Conservation (phyloP, 768 basidiomycete genomes). For the Rhodotorula taiwanensis region DNA sequence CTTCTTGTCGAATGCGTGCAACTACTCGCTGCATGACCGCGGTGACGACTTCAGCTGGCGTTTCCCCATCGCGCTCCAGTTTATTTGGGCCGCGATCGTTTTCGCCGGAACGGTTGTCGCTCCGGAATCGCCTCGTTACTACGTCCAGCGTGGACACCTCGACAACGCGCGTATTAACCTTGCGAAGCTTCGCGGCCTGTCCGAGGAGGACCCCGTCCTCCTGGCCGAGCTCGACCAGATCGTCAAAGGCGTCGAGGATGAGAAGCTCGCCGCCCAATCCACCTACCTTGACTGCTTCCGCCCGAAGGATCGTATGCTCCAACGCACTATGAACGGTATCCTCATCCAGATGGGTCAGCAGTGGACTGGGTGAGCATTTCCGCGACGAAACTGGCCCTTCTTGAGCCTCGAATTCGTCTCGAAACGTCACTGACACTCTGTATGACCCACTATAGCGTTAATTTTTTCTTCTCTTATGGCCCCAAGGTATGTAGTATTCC, state of each 20-base stretch:
- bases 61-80: conserved; percentile 26
- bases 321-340: conserved; percentile 34
- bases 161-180: conserved; percentile 45
- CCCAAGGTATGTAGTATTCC: not conserved
- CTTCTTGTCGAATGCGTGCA: conserved; percentile 52
- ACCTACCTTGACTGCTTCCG: conserved; percentile 32
- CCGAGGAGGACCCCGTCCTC: conserved; percentile 43
- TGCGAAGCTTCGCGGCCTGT: conserved; percentile 45
- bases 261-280: conserved; percentile 18
- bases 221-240: conserved; percentile 42
- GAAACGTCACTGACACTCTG: no score
- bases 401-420: no score
- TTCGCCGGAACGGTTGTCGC: conserved; percentile 26
- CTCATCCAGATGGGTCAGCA: conserved; percentile 37
- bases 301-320: conserved; percentile 25
- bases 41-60: conserved; percentile 28
- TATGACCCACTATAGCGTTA: no score
- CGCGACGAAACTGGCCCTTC: conserved; percentile 9
- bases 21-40: conserved; percentile 25
- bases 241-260: conserved; percentile 17
- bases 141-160: conserved; percentile 27
- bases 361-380: conserved; percentile 24
- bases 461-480: conserved; percentile 5
- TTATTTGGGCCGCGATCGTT: conserved; percentile 25
- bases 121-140: conserved; percentile 33